Base-by-base conservation (phyloP, 306 rosid species). In the Cucurbita maxima region DNA sequence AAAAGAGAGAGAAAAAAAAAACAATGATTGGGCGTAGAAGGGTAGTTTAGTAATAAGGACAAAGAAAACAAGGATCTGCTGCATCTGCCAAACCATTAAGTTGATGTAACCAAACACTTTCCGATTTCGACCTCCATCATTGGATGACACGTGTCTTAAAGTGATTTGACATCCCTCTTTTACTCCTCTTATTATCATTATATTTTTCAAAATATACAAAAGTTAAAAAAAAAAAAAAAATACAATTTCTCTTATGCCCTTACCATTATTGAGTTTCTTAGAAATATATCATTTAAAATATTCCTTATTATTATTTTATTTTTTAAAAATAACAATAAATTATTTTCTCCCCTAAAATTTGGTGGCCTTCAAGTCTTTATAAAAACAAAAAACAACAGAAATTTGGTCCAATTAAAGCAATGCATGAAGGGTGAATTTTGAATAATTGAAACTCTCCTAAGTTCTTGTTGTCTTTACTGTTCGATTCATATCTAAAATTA, bases 41-140 rank as follows among this genome's bases (percentile, higher is more conserved):
- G 88, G 80, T 41, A 77, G 58, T 70, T 53, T 41, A 68, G 85
- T 83, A 80, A 84, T 43, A 76, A 48, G 4, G 16, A 25, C 71
- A 34, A 38, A 62, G 76, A 74, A 71, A 78, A 80, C 34, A 62
- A 76, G 10, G 44, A 58, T 9, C 58, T 36, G 60, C 62, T 58
- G 85, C 68, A 71, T 66, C 76, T 77, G 86, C 79, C 70, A 56
- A 75, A 62, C 69, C 69, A 38, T 71, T 76, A 84, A 79, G 81
- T 84, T 81, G 90, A 92, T 81, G 88, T 72, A 76, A 85, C 87
- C 79, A 79, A 83, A n/a, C 64, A 77, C 78, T 75, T 60, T 63
- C 38, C 44, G 16, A 54, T 67, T 57, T 62, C 60, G 85, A 86
- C 91, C 87, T 83, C 82, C 82, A 63, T 75, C 78, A 84, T 84